phyloP scores from a whole-genome alignment of 225 moss, liverwort and hornwort species.

The Anthoceros angustus region DNA sequence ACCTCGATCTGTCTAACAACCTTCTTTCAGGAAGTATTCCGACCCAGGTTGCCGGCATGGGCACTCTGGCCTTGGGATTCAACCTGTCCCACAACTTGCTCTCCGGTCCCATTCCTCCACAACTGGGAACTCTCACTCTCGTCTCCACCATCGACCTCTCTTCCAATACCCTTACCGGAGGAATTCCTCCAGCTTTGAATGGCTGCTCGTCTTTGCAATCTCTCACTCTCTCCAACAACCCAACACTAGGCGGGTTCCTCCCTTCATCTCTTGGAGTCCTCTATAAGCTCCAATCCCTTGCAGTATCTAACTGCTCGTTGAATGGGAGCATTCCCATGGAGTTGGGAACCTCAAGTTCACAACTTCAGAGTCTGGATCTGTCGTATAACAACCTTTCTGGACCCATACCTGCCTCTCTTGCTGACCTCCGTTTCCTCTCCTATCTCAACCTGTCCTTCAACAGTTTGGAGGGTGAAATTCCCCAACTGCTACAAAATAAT shows the following conservation, averaged over 20 bases:
- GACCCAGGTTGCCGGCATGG: conserved; percentile 7
- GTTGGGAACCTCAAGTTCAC: background rate
- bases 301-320: background rate
- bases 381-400: conserved; percentile 1
- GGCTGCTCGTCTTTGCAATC: background rate
- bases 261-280: background rate
- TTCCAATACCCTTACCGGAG: conserved; percentile 17
- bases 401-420: background rate
- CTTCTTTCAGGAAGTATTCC: conserved; percentile 15
- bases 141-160: conserved; percentile 18
- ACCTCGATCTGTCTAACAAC: conserved; percentile 25
- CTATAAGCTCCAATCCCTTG: background rate
- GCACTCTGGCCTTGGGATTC: conserved; percentile 1
- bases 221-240: background rate
- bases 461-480: conserved; percentile 3
- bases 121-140: conserved; percentile 11
- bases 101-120: conserved; percentile 16
- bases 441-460: background rate
- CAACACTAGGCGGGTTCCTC: background rate
- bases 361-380: conserved; percentile 1
- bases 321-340: background rate
- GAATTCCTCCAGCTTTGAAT: conserved; percentile 8
- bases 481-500: background rate
- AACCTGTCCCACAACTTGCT: conserved; percentile 16
- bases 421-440: background rate